Evolutionary conservation across 2,329 filamentous ascomycete species (phyloP), one percentile per base, ranked within the genome.

Genomic region (Geosmithia flava): DNA sequence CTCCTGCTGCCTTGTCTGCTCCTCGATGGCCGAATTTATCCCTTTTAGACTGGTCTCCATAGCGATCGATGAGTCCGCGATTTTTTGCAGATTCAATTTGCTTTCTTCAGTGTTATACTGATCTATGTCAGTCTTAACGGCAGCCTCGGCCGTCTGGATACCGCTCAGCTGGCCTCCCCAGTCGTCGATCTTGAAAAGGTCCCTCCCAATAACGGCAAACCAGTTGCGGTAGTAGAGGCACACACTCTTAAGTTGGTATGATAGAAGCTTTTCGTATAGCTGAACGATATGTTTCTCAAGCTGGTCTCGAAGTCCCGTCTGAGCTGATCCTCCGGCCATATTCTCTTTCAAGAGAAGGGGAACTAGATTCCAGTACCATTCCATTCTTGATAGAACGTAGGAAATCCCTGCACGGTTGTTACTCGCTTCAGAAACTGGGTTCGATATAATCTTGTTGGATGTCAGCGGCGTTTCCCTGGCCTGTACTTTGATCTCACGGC

Each of bases 181-280:
- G 49, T 64, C 57, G 51, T 68, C 58, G 7, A 62, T 48, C 27
- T 57, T 58, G 3, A 60, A n/a, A 6, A 64, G 46, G 43, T 59
- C 56, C 23, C 59, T 52, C 16, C 63, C 45, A 40, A 67, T 57
- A 10, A 53, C 55, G 7, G 54, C 15, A 6, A 51, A 45, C 41
- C 53, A 58, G 27, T 62, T 56, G 11, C 58, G 56, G 50, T 64
- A 59, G 53, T 63, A 68, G 6, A 54, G 59, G 47, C 56, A 64
- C 42, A 67, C 54, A 48, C 64, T 70, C 53, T 64, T 67, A 48
- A 70, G 68, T 52, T 65, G 59, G 52, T 67, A 70, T 2, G 53
- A 37, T n/a, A 70, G 59, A 27, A 71, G 57, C 47, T 54, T 57
- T 48, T 62, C 55, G 51, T 70, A 71, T 20, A 70, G 61, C 27